Evolutionary conservation across 2,329 filamentous ascomycete species (phyloP).

Genomic region (Celoporthe dispersa): DNA sequence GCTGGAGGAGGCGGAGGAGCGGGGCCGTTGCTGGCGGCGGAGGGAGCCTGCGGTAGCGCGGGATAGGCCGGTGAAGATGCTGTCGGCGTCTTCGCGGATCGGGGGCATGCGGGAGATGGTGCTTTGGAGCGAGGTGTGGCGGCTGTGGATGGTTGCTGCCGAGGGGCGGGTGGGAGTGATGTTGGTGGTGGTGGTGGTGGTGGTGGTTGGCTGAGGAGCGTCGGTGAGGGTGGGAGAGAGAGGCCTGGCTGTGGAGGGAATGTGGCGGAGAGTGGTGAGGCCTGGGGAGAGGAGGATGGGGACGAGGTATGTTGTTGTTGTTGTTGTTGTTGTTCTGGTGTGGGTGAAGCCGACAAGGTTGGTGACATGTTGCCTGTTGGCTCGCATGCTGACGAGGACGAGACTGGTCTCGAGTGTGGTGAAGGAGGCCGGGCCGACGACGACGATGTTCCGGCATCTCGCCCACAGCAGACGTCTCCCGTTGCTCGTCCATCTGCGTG

Average conservation of each 20-base stretch:
- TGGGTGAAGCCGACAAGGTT: neutral
- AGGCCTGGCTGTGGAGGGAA: neutral
- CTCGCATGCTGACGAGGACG: slow-evolving; percentile 1
- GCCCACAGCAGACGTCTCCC: neutral
- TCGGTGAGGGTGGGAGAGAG: neutral
- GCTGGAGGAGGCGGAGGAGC: neutral
- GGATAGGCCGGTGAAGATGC: slow-evolving; percentile 16
- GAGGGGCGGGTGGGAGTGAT: neutral
- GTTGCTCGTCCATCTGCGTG: neutral
- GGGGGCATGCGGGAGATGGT: slow-evolving; percentile 23
- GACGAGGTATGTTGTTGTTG: neutral
- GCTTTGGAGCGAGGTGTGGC: slow-evolving; percentile 4
- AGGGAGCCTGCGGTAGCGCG: neutral
- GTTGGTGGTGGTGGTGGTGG: neutral
- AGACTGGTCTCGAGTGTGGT: neutral
- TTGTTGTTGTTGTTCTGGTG: neutral
- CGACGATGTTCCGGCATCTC: neutral
- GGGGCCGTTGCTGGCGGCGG: slow-evolving; percentile 2
- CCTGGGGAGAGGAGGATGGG: neutral
- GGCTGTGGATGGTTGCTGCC: slow-evolving; percentile 6
- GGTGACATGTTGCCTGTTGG: neutral
- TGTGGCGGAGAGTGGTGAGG: neutral
- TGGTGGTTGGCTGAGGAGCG: slow-evolving; percentile 1
- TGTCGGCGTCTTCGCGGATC: slow-evolving; percentile 23
- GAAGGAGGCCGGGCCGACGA: neutral